These are phyloP conservation scores for Candida argentea DNA, from an alignment of 805 yeast genomes.

Conservation along the genomic window DNA sequence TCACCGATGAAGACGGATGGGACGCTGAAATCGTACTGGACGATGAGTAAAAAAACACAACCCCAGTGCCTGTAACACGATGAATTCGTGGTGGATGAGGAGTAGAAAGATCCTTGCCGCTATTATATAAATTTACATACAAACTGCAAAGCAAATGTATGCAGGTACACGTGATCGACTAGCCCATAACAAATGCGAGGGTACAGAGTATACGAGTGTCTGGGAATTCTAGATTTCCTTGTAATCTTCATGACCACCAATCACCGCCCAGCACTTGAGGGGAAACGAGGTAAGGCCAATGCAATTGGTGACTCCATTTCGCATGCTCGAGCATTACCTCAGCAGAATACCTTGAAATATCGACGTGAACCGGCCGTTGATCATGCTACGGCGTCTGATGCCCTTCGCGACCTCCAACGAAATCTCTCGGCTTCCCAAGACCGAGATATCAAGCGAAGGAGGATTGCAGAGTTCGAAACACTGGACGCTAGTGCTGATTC, in stretches of 20 bases:
- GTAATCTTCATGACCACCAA: slow-evolving; percentile 39
- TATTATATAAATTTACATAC: too few species aligned
- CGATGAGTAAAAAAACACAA: neutral
- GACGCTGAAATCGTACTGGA: slow-evolving; percentile 35
- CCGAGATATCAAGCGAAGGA: too few species aligned
- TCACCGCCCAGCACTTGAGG: slow-evolving; percentile 33
- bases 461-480: slow-evolving; percentile 1
- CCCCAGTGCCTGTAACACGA: too few species aligned
- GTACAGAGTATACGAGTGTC: too few species aligned
- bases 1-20: slow-evolving; percentile 38
- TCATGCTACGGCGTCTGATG: slow-evolving; percentile 8
- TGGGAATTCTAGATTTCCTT: too few species aligned
- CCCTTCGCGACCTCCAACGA: slow-evolving; percentile 15
- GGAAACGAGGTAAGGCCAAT: slow-evolving; percentile 25
- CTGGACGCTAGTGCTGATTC: neutral
- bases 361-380: slow-evolving; percentile 17
- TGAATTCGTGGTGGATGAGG: too few species aligned
- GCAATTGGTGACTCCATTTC: slow-evolving; percentile 23
- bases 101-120: too few species aligned
- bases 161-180: too few species aligned
- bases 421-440: too few species aligned
- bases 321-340: slow-evolving; percentile 24
- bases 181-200: too few species aligned
- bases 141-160: too few species aligned
- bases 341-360: slow-evolving; percentile 22